Base-by-base conservation (phyloP, 768 basidiomycete species). In the Panaeolus papilionaceus region DNA sequence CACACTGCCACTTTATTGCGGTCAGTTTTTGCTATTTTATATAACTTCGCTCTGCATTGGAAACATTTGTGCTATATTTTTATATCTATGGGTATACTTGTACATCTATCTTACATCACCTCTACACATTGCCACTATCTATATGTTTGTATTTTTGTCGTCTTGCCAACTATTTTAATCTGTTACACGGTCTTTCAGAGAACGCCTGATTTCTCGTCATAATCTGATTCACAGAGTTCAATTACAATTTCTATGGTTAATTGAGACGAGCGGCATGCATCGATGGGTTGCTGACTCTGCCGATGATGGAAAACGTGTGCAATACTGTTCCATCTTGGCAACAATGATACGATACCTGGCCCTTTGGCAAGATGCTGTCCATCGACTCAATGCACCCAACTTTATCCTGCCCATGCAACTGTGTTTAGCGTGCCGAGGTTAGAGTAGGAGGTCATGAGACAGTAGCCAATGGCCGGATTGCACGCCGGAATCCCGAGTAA, bases 41-140 rank as follows among this genome's bases (percentile, higher is more conserved):
- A 20, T 51, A 51, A 26, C 4, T 26, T 51, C 14, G 16, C 11
- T 58, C 14, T 33, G 54, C 54, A 58, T 58, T 33, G 54, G 54
- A 58, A 58, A 58, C 26, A 37, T 12, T 58, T 58, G 11, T 37
- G 54, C 14, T 37, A 58, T 58, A 58, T 58, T 58, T 58, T 58
- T 58, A 58, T 58, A 58, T 58, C 54, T 58, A 58, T 58, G 54
- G 28, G 54, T 58, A 28, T 33, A 28, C 54, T 8, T 33, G 54
- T 33, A 58, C 28, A 58, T 16, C 33, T 58, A 58, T 58, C 28
- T 58, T 58, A 58, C 33, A 37, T 58, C 20, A 47, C 45, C 26
- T 33, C 28, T 58, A 58, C 47, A 51, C 47, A 51, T 26, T 51
- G 26, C 11, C 20, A 5, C 11, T 58, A 58, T 58, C 54, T 37